Evolutionary conservation across 1,284 basidiomycete genomes (phyloP), one percentile per base, ranked within the genome.

Genomic region (Ceratorhiza oryzae-sativae): DNA sequence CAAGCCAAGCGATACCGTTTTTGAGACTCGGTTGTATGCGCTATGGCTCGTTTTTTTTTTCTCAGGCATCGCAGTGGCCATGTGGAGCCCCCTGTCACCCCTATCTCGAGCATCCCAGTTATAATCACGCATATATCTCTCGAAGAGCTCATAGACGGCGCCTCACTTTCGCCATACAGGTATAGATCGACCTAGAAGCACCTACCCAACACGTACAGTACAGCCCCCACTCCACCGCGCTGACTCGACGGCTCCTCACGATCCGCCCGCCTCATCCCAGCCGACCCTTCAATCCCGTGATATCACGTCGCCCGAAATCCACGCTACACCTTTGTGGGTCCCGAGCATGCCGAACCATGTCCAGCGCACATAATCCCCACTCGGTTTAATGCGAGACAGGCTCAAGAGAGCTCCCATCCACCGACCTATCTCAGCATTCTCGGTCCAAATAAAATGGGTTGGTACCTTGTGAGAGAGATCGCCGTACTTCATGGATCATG

Each of bases 221-320:
- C n/a, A 9, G 3, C 3, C 25, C 23, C 10, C 10, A 49, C 25
- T 23, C 2, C n/a, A 30, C 9, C 30, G 51, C 51, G 9, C 51
- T 10, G 27, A 25, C 12, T 55, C 30, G 48, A 23, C 23, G 25
- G 27, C 48, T n/a, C 48, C 48, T 51, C 30, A 55, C 30, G 51
- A 30, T 34, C 48, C 49, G 18, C 34, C 34, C 46, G 23, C 25
- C 62, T 67, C 62, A 67, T 55, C n/a, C 62, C 42, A 67, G 62
- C 49, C 62, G 62, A 67, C 8, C 23, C n/a, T 39, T 67, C 49
- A 62, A 49, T 30, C 62, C 32, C 62, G 15, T 5, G 46, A 49
- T 53, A 67, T 5, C 23, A 13, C 34, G 13, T 39, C 23, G 34
- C 12, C 55, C 9, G n/a, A 6, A 10, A 32, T 6, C 48, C 23